Percentiles rank a stretch among this genome's conserved stretches.
These are phyloP conservation scores for Verticillium dahliae DNA, from an alignment of 2,329 filamentous ascomycete genomes.

Conservation along the genomic window DNA sequence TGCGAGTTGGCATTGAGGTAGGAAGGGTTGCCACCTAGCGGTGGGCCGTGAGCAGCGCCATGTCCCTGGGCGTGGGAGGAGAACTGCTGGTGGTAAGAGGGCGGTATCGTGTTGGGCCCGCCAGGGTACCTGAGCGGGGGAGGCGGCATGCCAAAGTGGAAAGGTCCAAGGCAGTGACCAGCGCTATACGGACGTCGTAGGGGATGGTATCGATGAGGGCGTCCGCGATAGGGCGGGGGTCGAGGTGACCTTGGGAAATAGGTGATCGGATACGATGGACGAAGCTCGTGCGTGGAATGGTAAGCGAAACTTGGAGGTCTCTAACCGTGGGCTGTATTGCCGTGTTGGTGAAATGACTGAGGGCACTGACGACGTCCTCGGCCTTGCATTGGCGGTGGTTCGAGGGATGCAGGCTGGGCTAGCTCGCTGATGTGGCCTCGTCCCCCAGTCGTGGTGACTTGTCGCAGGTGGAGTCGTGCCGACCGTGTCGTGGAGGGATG, in stretches of 20 bases:
- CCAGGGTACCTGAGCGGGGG: slow-evolving; percentile 38
- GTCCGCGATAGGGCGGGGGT: not conserved
- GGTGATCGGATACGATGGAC: not conserved
- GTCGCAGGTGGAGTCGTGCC: not conserved
- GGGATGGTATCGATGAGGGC: not conserved
- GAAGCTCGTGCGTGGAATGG: not conserved
- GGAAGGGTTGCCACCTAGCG: slow-evolving; percentile 58
- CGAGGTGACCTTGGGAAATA: not conserved
- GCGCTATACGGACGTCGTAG: not conserved
- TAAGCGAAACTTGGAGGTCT: not conserved
- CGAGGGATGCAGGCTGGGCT: not conserved
- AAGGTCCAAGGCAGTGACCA: not conserved
- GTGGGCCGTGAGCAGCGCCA: slow-evolving; percentile 37
- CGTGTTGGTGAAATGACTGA: not conserved
- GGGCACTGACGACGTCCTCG: not conserved
- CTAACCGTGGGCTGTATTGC: not conserved
- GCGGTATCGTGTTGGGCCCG: slow-evolving; percentile 35
- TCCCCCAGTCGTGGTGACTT: not conserved
- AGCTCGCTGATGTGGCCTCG: not conserved
- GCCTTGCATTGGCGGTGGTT: not conserved
- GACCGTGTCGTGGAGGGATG: not conserved
- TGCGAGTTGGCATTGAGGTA: slow-evolving; percentile 66
- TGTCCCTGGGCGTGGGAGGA: slow-evolving; percentile 46
- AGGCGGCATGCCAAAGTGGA: slow-evolving; percentile 28
- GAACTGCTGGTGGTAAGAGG: slow-evolving; percentile 41